These are phyloP conservation scores for Lipomyces mesembrius DNA, from an alignment of 805 yeast species.

Conservation along the genomic window DNA sequence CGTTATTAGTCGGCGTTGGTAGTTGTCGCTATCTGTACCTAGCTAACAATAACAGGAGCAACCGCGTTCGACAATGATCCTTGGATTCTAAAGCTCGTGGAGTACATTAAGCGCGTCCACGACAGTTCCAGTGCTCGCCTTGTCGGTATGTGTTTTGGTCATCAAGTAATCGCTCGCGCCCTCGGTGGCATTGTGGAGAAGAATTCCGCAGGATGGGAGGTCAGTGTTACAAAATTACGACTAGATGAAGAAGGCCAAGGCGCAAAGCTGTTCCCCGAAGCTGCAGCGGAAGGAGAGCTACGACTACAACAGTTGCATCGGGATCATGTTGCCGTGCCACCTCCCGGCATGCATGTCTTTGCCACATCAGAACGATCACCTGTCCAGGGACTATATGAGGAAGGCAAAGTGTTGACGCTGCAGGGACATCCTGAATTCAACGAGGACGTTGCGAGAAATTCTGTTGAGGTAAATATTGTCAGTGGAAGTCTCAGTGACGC, in stretches of 20 bases:
- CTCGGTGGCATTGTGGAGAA: constrained; percentile 63
- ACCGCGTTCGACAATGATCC: constrained; percentile 44
- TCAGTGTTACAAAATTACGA: constrained; percentile 59
- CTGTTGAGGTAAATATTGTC: constrained; percentile 37
- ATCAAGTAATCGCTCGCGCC: constrained; percentile 73
- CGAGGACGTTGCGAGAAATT: constrained; percentile 43
- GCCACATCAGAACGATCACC: constrained; percentile 60
- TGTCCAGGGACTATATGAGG: constrained; percentile 69
- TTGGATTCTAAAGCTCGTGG: constrained; percentile 48
- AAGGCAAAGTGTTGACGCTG: constrained; percentile 61
- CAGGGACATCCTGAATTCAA: constrained; percentile 92
- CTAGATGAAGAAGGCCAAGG: constrained; percentile 51
- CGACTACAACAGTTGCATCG: constrained; percentile 61
- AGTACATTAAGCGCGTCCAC: constrained; percentile 36
- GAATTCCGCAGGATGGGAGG: constrained; percentile 73
- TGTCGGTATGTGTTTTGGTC: constrained; percentile 85
- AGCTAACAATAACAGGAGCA: constrained; percentile 27
- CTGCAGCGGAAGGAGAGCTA: constrained; percentile 42
- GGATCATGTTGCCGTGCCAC: constrained; percentile 55
- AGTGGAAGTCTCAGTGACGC: constrained; percentile 17
- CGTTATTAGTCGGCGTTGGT: not conserved
- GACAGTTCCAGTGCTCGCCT: constrained; percentile 37
- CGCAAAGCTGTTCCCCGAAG: constrained; percentile 45
- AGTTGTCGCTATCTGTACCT: constrained; percentile 17
- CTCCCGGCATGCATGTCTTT: constrained; percentile 50